Evolutionary conservation across 768 basidiomycete species (phyloP), one percentile per base, ranked within the genome.

Genomic region (Phallus indusiatus): DNA sequence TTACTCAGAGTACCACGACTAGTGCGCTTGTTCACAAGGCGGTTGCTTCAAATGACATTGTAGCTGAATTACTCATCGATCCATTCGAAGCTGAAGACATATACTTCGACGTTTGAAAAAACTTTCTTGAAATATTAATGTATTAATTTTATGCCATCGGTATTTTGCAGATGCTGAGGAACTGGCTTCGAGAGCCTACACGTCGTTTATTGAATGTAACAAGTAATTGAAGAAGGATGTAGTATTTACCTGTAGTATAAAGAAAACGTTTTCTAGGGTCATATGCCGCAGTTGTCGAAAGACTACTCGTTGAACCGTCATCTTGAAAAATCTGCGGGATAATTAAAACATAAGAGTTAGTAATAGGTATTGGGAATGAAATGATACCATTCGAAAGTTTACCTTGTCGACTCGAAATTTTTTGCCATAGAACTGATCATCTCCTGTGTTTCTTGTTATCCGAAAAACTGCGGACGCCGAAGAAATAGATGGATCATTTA

Each of bases 381-480:
- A 16, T n/a, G n/a, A 22, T 1, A 12, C 50, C 47, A 35, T 7
- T 12, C 17, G 21, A 1, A 47, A 55, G 47, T 66, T 11, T 66
- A 82, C 84, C 76, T 80, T 84, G 55, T 82, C 78, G 16, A 83
- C 70, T 33, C 72, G 76, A 63, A 77, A 82, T 64, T 84, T 86
- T 61, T 83, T 75, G 21, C 81, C 82, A 55, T 79, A 84, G 66
- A 79, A 82, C 7, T 81, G 73, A 33, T 73, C 68, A 1, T 68
- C 66, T 4, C 80, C 80, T 9, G 70, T 75, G 65, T 87, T 85
- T 50, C 76, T 72, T 2, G 81, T 75, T 33, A 87, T 68, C 22
- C 78, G 76, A 56, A 81, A 65, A 1, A 76, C 83, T 10, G 78
- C 73, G 1, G 80, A 79, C 12, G 85, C 75, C 1, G 76, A 71